Conservation (phyloP, 306 rosid genomes). For the Cicer pinnatifidum region DNA sequence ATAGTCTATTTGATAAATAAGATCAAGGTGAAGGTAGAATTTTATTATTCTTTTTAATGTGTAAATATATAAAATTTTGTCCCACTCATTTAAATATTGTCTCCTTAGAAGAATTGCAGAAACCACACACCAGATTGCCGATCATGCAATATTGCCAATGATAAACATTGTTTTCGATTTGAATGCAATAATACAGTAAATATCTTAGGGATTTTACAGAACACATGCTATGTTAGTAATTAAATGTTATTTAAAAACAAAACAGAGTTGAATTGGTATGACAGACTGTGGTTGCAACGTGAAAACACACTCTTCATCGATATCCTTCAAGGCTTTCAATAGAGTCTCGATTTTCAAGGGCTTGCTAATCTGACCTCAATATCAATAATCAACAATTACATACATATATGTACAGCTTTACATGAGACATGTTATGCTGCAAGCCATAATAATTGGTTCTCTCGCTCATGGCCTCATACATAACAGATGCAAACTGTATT, state of each 20-base stretch:
- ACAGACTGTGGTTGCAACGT: conserved; percentile 9
- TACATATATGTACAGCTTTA: conserved; percentile 41
- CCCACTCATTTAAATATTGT: too few species aligned
- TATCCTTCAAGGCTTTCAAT: conserved; percentile 16
- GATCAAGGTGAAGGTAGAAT: neutral
- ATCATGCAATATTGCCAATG: neutral
- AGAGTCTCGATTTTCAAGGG: conserved; percentile 29
- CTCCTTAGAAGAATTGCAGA: neutral
- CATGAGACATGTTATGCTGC: conserved; percentile 20
- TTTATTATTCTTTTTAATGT: neutral
- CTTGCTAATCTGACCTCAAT: conserved; percentile 36
- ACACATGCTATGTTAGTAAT: neutral
- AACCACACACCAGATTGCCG: neutral
- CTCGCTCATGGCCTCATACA: conserved; percentile 29
- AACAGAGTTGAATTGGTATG: conserved; percentile 13
- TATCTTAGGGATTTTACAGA: neutral
- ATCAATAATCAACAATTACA: conserved; percentile 41
- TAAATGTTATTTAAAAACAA: conserved; percentile 5
- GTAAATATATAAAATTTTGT: too few species aligned
- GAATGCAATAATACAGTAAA: conserved; percentile 6
- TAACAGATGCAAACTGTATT: conserved; percentile 14
- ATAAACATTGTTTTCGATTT: neutral
- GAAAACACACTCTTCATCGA: conserved; percentile 23
- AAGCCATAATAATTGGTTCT: neutral
- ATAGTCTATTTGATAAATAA: neutral